These are phyloP conservation scores for Aegle marmelos DNA, from an alignment of 345 rosid genomes.

Conservation along the genomic window DNA sequence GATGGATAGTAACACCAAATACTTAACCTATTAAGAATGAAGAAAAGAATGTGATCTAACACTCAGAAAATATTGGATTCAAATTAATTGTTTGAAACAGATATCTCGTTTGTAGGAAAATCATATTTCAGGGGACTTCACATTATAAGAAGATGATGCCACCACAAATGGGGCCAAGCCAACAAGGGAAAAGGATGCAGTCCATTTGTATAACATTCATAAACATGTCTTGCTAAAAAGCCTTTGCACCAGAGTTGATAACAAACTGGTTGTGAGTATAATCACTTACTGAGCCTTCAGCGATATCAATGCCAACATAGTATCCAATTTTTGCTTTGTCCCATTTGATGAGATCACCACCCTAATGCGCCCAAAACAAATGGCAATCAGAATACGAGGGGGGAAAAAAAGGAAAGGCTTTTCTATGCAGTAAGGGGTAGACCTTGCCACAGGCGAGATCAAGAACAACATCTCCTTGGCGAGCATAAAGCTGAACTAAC, in stretches of 20 bases:
- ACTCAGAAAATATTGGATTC: not conserved
- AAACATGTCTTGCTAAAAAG: not conserved
- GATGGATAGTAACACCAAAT: not conserved
- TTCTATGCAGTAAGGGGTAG: not conserved
- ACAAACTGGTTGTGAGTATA: not conserved
- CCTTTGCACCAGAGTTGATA: not conserved
- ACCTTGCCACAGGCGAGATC: slow-evolving; percentile 99
- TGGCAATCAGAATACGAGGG: not conserved
- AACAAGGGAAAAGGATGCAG: not conserved
- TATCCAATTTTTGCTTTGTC: slow-evolving; percentile 91
- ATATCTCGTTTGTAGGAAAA: not conserved
- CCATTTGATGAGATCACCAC: slow-evolving; percentile 99
- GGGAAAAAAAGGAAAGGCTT: not conserved
- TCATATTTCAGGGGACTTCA: not conserved
- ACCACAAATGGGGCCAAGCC: not conserved
- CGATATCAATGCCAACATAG: slow-evolving; percentile 93
- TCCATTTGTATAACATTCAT: not conserved
- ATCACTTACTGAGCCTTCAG: slow-evolving; percentile 88
- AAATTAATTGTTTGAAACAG: not conserved
- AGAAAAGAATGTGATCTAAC: not conserved
- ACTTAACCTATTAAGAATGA: not conserved
- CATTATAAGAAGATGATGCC: not conserved
- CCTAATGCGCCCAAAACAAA: slow-evolving; percentile 37
- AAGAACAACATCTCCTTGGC: slow-evolving; percentile 84
- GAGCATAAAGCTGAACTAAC: slow-evolving; percentile 85